Percentiles rank a stretch among this genome's conserved stretches.
Conservation (phyloP, 2,329 filamentous ascomycete genomes). For the Intubia oerlemansii region DNA sequence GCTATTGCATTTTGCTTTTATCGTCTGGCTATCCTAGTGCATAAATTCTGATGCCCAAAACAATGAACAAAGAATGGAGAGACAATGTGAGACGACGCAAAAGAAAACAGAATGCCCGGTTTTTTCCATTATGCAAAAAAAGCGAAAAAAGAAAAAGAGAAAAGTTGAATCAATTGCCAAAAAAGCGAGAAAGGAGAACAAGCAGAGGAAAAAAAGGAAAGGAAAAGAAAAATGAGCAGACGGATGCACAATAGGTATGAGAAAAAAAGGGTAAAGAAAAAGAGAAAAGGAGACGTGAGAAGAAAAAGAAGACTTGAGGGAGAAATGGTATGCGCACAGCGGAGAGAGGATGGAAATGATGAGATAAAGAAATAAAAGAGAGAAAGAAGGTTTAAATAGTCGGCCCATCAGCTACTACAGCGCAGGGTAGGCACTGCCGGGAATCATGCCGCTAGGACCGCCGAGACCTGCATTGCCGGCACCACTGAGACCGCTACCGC, state of each 20-base stretch:
- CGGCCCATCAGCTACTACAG: slow-evolving; percentile 1
- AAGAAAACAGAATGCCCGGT: too few relatives aligned
- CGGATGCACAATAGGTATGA: background rate
- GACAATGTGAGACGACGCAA: too few relatives aligned
- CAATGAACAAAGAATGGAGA: too few relatives aligned
- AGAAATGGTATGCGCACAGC: background rate
- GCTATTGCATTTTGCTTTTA: too few relatives aligned
- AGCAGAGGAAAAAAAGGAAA: slow-evolving; percentile 1
- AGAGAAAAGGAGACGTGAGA: background rate
- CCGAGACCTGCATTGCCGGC: slow-evolving; percentile 10
- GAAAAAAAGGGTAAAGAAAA: background rate
- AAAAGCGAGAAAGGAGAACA: slow-evolving; percentile 1
- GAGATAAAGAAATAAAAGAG: background rate
- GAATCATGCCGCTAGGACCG: slow-evolving; percentile 23
- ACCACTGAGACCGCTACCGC: slow-evolving; percentile 3
- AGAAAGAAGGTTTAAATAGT: background rate
- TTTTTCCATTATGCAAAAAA: background rate
- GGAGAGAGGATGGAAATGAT: background rate
- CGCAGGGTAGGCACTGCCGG: slow-evolving; percentile 30
- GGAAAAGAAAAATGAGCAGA: background rate
- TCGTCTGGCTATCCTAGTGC: too few relatives aligned
- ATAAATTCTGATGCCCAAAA: too few relatives aligned
- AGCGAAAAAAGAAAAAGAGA: background rate
- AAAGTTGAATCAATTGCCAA: background rate
- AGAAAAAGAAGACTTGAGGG: background rate